Conservation (phyloP, 75 land plant genomes). For the Pseudotsuga menziesii region DNA sequence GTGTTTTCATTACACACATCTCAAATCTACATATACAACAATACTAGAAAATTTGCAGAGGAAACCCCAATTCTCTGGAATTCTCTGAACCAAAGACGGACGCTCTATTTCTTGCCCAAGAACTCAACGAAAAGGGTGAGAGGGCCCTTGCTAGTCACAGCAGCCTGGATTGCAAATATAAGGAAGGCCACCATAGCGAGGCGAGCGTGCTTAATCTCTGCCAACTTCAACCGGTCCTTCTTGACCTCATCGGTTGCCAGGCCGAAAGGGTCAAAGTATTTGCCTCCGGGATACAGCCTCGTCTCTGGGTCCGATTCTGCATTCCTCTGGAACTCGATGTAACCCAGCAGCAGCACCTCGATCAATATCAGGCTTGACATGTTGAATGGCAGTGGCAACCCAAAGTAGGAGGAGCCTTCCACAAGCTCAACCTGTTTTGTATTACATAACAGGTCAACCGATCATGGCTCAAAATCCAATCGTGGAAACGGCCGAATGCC, state of each 20-base stretch:
- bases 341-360: conserved; percentile 82
- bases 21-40: too few species aligned
- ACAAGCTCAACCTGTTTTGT: conserved; percentile 77
- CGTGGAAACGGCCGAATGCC: background rate
- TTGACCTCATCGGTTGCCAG: conserved; percentile 90
- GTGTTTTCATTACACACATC: too few species aligned
- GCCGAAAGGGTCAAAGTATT: conserved; percentile 80
- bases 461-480: background rate
- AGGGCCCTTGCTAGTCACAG: conserved; percentile 93
- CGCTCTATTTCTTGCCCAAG: conserved; percentile 49
- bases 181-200: conserved; percentile 95
- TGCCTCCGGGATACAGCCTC: conserved; percentile 95
- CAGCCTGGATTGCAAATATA: conserved; percentile 94
- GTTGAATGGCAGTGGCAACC: conserved; percentile 86
- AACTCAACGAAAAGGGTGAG: conserved; percentile 95
- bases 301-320: conserved; percentile 90
- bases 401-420: conserved; percentile 92
- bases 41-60: too few species aligned
- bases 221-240: conserved; percentile 74
- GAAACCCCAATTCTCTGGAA: too few species aligned
- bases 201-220: conserved; percentile 98
- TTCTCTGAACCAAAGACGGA: too few species aligned
- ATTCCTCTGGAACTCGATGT: conserved; percentile 97
- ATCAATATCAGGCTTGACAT: conserved; percentile 76
- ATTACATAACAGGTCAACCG: background rate